Evolutionary conservation across 768 basidiomycete species (phyloP), one percentile per base, ranked within the genome.

Genomic region (Pleurotus tuber-regium): DNA sequence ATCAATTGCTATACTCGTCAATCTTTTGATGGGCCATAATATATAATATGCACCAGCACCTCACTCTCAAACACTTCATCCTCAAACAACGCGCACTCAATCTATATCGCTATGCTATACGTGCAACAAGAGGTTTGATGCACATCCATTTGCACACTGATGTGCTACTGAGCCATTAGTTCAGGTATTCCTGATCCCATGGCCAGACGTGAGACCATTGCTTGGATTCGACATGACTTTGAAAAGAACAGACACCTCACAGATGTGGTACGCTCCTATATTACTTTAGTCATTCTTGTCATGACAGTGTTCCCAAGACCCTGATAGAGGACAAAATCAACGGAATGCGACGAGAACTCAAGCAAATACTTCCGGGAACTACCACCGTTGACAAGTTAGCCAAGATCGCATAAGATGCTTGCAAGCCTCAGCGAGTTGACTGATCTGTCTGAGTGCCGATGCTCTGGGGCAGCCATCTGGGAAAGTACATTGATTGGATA

Each of bases 41-140:
- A n/a, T 46, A 50, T 48, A 52, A 36, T 53, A 54, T 61, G 53
- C 57, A 57, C 55, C 33, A 41, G 21, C 42, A 51, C 23, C 65
- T 75, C 50, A 80, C 83, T 29, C 78, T 91, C 65, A 86, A 77
- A 67, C 87, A 91, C 67, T 91, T 90, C 61, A 78, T 92, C 60
- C 76, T 91, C 52, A 77, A 77, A 53, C 78, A 83, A 54, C 70
- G 77, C 61, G 82, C 77, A 16, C 61, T 90, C 39, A 63, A 71
- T 55, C 69, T 89, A 42, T 91, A 89, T 67, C 80, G 87, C 51
- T 65, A 72, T 48, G 78, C 80, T n/a, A 75, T 89, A 57, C 82
- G 88, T 43, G 82, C 86, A 10, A 82, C 86, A 6, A 75, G 77
- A 74, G 74, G 89, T 88, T 61, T 56, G 60, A 25, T 33, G 44